Base-by-base conservation (phyloP, 768 basidiomycete species). In the Pleurotus platypus region DNA sequence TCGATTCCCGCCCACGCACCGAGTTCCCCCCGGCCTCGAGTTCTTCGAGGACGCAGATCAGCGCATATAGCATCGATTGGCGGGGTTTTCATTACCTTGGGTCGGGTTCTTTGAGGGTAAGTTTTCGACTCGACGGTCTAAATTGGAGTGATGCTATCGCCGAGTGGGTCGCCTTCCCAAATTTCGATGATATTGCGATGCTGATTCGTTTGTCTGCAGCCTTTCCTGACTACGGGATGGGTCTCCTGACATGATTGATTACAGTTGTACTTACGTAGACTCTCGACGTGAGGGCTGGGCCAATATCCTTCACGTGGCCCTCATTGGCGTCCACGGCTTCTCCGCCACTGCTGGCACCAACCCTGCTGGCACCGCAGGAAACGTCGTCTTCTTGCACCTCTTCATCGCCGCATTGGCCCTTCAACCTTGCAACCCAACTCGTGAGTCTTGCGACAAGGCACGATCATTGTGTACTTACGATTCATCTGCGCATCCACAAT, bases 101-200 rank as follows among this genome's bases (percentile, higher is more conserved):
- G 26, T 27, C 26, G 26, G 26, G 26, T 27, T 27, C 26, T 27
- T 27, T 27, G 26, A 27, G 26, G 26, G 26, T 27, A 27, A 27
- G 26, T 27, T 27, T 27, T 27, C 26, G 26, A 27, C 26, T 27
- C 26, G 26, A 27, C 26, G 26, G 6, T 38, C 16, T 50, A 57
- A 61, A 83, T 12, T 87, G 85, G 84, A 81, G 80, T 4, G 85
- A 86, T 67, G 76, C 76, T 18, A 68, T 78, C 70, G 75, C 78
- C 2, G 69, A 70, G 73, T 77, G 59, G 15, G 71, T 64, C 12
- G 20, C 18, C 24, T 27, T 27, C 26, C 26, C 26, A 27, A 26
- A 16, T n/a, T 6, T 58, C 26, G n/a, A 37, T 45, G 11, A 16
- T 58, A 18, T 18, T 42, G 18, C 13, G 15, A 42, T 42, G 18